Base-by-base conservation (phyloP, 2,329 filamentous ascomycete species). In the Diplodia scrobiculata region DNA sequence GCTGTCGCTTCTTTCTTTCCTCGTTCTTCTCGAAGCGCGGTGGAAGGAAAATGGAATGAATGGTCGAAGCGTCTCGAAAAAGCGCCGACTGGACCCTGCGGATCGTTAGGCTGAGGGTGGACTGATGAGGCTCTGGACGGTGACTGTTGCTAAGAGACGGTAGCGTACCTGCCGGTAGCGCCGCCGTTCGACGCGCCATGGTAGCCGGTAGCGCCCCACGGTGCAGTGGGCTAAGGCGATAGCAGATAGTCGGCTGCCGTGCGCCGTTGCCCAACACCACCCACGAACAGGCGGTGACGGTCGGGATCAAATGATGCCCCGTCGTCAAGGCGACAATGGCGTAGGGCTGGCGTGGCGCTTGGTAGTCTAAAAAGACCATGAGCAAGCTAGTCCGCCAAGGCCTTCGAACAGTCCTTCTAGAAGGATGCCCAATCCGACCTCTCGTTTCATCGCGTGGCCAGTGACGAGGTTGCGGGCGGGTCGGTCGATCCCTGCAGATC, bases 401-500 rank as follows among this genome's bases (percentile, higher is more conserved):
- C 38, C 38, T 45, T 45, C 41, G 41, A 45, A 19, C 19, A 17
- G 5, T 19, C 41, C 41, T 45, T 45, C 41, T 45, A 19, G 41
- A 45, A 45, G 41, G 41, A 45, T 45, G 17, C 34, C 36, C 34
- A 13, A 21, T 19, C 11, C 6, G 34, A 36, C 17, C 29, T 29
- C 13, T 45, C 21, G 36, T 38, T 45, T 58, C 36, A 21, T 41
- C 14, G 25, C 1, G 14, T 25, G 25, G 25, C 25, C 25, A 25
- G 25, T 25, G 25, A 25, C 3, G 25, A 25, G 25, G 25, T 25
- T 25, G 25, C 29, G 29, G 29, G 29, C 32, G n/a, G 32, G 32
- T 34, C 19, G 54, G 54, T 58, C 34, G 54, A 58, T 58, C 54
- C 54, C 36, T 58, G 54, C 54, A 45, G 54, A 58, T 58, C 54